Evolutionary conservation across 441 rosid genomes (phyloP), one percentile per base, ranked within the genome.

Genomic region (Gossypium davidsonii): DNA sequence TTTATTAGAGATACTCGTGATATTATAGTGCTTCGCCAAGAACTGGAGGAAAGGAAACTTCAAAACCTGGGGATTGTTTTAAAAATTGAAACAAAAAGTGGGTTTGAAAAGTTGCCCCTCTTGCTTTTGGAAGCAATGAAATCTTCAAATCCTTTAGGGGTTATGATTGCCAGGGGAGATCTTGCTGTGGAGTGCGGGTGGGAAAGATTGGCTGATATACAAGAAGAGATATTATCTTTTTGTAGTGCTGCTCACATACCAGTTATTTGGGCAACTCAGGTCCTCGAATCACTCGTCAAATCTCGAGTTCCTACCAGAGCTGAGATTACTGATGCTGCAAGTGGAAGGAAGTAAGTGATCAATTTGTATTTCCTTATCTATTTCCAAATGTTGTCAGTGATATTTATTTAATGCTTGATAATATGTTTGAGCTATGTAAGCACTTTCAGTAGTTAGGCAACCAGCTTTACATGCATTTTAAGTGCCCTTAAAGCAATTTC

Each of bases 131-230:
- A 89, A 72, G 89, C 88, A 31, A 88, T 89, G 91, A 88, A 86
- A 74, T 81, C 83, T 62, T 64, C 79, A 9, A 88, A 88, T 82
- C 94, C 90, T 34, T 71, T 88, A 8, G 94, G 94, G 59, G 85
- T 88, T 69, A 89, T 88, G 91, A 84, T 89, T 78, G 94, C 90
- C 25, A 76, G 92, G 82, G 94, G 94, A 37, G 94, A 89, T 83
- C 94, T 89, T 72, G 94, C 89, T 0, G 91, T 89, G 37, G 94
- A 89, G 70, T 88, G 94, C 77, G 94, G 94, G 39, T 90, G 94
- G 94, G 94, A 90, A 77, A 86, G 79, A 70, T 79, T 90, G 71
- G 88, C 89, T 73, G 82, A 80, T 77, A 71, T 86, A 68, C 94
- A 90, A 53, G 90, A 90, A 14, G 92, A 90, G 79, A 88, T 90